Evolutionary conservation across 768 basidiomycete species (phyloP).

Genomic region (Auricularia cornea): DNA sequence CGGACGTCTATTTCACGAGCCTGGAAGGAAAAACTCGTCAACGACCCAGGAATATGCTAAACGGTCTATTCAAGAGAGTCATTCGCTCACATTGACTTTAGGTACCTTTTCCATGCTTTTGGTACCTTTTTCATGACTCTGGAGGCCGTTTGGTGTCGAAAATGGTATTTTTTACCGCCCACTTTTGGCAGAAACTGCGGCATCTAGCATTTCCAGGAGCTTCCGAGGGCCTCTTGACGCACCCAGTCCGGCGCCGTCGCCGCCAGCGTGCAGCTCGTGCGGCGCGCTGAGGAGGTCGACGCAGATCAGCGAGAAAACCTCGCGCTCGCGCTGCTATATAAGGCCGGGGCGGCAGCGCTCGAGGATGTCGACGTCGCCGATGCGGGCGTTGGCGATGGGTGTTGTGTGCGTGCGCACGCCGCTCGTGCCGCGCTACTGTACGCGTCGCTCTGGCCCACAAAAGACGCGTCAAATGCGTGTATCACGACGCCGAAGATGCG

Average conservation of each 20-base stretch:
- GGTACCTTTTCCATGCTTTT: no score
- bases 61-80: no score
- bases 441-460: slow-evolving; percentile 91
- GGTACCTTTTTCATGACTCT: no score
- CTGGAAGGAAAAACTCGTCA: no score
- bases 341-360: slow-evolving; percentile 92
- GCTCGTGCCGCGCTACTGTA: slow-evolving; percentile 82
- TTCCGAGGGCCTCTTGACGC: no score
- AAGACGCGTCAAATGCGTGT: slow-evolving; percentile 84
- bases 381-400: slow-evolving; percentile 88
- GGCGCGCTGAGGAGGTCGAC: slow-evolving; percentile 73
- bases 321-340: slow-evolving; percentile 71
- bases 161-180: no score
- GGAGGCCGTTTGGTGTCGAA: no score
- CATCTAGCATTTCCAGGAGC: no score
- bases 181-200: no score
- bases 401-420: slow-evolving; percentile 92
- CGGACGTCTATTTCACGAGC: no score
- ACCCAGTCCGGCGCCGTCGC: neutral
- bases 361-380: slow-evolving; percentile 88
- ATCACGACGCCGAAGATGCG: slow-evolving; percentile 92
- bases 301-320: slow-evolving; percentile 72
- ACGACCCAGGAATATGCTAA: no score
- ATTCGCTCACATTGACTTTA: no score
- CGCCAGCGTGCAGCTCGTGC: slow-evolving; percentile 59